These are phyloP conservation scores for Starmerella scarabaei DNA, from an alignment of 805 yeast species.

Conservation along the genomic window DNA sequence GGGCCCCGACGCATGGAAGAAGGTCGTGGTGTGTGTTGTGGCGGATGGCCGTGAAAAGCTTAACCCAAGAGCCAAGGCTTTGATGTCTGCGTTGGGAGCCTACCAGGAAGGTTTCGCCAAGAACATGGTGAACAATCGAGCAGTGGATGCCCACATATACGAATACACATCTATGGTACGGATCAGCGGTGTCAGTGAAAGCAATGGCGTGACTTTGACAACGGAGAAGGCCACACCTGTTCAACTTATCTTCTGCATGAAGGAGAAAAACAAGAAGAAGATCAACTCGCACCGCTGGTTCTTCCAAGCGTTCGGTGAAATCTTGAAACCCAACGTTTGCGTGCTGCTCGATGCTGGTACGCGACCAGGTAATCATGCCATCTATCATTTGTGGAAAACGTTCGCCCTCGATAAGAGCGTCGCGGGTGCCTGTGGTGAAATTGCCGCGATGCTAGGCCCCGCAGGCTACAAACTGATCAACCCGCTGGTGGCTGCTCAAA, in stretches of 20 bases:
- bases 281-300: conserved; percentile 97
- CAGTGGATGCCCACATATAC: conserved; percentile 76
- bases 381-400: conserved; percentile 80
- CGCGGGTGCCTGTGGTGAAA: conserved; percentile 98
- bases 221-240: conserved; percentile 63
- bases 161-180: conserved; percentile 92
- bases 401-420: conserved; percentile 63
- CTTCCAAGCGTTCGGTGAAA: conserved; percentile 78
- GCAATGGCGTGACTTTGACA: conserved; percentile 43
- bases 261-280: conserved; percentile 77
- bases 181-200: conserved; percentile 49
- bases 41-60: conserved; percentile 86
- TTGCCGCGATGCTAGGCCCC: conserved; percentile 69
- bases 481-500: conserved; percentile 91
- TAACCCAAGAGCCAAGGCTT: conserved; percentile 62
- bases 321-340: conserved; percentile 69
- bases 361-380: conserved; percentile 69
- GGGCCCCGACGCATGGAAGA: conserved; percentile 97
- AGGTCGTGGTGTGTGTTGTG: conserved; percentile 75
- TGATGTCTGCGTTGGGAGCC: conserved; percentile 75
- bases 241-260: conserved; percentile 77
- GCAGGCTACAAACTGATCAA: conserved; percentile 45
- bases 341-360: conserved; percentile 90
- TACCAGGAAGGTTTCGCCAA: conserved; percentile 95
- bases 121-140: conserved; percentile 68